Conservation (phyloP, 257 asterid genomes). For the Gentiana macrophylla region DNA sequence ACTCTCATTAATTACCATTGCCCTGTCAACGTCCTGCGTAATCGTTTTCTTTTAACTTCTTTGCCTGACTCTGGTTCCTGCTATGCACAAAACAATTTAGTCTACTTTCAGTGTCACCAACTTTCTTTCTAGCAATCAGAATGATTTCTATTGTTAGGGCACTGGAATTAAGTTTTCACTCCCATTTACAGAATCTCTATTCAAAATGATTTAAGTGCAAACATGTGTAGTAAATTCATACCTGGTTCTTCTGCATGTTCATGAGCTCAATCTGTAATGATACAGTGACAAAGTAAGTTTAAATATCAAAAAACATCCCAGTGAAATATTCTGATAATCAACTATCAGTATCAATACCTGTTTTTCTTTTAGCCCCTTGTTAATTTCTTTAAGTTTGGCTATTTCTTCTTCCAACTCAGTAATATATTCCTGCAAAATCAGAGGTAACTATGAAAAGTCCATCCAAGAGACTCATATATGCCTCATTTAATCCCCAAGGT, state of each 20-base stretch:
- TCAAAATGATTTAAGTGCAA: no score
- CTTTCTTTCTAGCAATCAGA: no score
- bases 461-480: no score
- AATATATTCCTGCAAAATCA: slow-evolving; percentile 58
- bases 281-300: neutral
- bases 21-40: slow-evolving; percentile 77
- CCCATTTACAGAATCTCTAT: no score
- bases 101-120: neutral
- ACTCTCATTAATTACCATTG: slow-evolving; percentile 50
- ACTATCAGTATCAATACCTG: slow-evolving; percentile 43
- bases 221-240: neutral
- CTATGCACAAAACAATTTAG: neutral
- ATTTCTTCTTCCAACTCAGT: slow-evolving; percentile 88
- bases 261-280: slow-evolving; percentile 26
- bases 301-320: no score
- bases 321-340: neutral
- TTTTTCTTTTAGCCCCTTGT: slow-evolving; percentile 52
- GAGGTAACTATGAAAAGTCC: neutral
- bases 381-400: slow-evolving; percentile 81
- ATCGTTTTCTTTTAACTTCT: slow-evolving; percentile 49
- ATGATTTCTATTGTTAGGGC: no score
- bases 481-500: no score
- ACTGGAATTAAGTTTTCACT: no score
- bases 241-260: slow-evolving; percentile 54
- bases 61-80: slow-evolving; percentile 48